Conservation (phyloP, 148 eudicot genomes). For the Dysphania ambrosioides region DNA sequence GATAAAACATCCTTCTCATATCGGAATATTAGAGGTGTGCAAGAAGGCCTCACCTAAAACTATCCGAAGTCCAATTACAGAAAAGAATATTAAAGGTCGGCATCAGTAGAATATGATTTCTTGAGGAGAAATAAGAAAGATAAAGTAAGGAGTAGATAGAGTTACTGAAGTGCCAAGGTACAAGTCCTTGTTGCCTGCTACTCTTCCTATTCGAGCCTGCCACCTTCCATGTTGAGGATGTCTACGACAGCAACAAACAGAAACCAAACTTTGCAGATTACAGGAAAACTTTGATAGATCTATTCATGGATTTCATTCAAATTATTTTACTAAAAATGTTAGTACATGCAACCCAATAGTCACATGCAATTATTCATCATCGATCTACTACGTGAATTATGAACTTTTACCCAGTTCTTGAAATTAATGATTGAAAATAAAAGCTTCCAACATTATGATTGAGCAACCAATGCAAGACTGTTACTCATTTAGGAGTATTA, state of each 20-base stretch:
- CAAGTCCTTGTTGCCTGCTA: slow-evolving; percentile 92
- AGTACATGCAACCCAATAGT: neutral
- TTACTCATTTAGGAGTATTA: neutral
- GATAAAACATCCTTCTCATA: no score
- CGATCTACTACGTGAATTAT: no score
- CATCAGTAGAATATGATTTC: no score
- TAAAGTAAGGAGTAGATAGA: neutral
- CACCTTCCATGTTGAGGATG: slow-evolving; percentile 95
- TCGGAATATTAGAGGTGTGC: no score
- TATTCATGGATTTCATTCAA: neutral
- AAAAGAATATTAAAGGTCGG: no score
- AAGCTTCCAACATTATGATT: slow-evolving; percentile 29
- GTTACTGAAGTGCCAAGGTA: slow-evolving; percentile 91
- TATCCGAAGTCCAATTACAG: no score
- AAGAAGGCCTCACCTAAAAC: no score
- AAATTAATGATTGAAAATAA: slow-evolving; percentile 22
- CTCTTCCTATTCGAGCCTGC: slow-evolving; percentile 93
- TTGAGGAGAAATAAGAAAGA: no score
- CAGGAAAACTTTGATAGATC: slow-evolving; percentile 1
- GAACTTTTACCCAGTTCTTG: slow-evolving; percentile 19
- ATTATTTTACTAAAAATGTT: neutral
- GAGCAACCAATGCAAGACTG: no score
- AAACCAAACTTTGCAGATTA: slow-evolving; percentile 7
- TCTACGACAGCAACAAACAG: slow-evolving; percentile 31
- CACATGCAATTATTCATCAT: slow-evolving; percentile 22